phyloP scores from a whole-genome alignment of 2,329 filamentous ascomycete species.

The Verticillium tricorpus region DNA sequence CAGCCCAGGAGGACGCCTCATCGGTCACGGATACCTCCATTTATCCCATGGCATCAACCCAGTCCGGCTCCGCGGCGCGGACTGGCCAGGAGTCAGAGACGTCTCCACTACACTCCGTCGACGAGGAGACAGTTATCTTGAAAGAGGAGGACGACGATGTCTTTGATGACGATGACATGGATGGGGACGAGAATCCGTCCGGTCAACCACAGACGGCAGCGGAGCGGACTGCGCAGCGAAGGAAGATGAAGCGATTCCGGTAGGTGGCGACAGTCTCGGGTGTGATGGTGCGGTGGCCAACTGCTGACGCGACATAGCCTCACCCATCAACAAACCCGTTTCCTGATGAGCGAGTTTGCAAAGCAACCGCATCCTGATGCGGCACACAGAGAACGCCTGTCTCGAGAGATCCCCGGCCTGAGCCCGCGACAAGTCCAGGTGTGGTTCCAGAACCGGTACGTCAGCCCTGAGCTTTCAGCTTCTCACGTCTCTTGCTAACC shows the following conservation, averaged over 20 bases:
- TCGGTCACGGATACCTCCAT: neutral
- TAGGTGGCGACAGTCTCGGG: conserved; percentile 29
- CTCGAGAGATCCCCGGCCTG: conserved; percentile 83
- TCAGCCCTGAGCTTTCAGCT: conserved; percentile 7
- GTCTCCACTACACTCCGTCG: conserved; percentile 25
- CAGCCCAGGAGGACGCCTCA: conserved; percentile 28
- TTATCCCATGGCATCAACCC: neutral
- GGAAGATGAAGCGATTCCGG: conserved; percentile 79
- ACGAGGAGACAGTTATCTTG: conserved; percentile 21
- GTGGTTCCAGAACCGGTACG: conserved; percentile 96
- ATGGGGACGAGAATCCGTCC: conserved; percentile 38
- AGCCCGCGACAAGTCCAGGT: conserved; percentile 93
- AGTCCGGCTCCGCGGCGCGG: conserved; percentile 20
- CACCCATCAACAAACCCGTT: conserved; percentile 95
- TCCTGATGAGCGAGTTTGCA: conserved; percentile 94
- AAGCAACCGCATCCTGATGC: conserved; percentile 93
- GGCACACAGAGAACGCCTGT: conserved; percentile 80
- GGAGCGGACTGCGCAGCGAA: conserved; percentile 51
- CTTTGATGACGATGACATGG: conserved; percentile 54
- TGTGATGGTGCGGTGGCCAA: neutral
- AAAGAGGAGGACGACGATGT: conserved; percentile 49
- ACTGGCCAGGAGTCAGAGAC: conserved; percentile 27
- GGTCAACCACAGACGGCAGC: conserved; percentile 47
- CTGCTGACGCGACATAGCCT: conserved; percentile 54
- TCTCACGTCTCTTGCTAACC: conserved; percentile 11